These are phyloP conservation scores for Cyclocybe cylindracea DNA, from an alignment of 768 basidiomycete species.

Conservation along the genomic window DNA sequence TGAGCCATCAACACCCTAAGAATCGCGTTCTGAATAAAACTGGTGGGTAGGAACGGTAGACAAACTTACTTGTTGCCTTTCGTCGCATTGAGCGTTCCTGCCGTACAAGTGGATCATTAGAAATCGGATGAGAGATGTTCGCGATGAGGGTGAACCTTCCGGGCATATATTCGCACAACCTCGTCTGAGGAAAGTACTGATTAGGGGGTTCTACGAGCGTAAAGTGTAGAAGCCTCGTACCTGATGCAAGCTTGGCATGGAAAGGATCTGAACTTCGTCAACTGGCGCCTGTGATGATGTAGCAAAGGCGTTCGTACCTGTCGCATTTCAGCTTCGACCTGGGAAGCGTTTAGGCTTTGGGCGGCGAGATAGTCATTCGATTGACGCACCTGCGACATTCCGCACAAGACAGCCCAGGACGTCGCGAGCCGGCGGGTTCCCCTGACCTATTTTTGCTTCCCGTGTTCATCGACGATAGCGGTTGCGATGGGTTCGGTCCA, in stretches of 20 bases:
- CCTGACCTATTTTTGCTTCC: not conserved
- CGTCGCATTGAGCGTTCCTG: constrained; percentile 51
- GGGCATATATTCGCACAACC: constrained; percentile 56
- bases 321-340: constrained; percentile 61
- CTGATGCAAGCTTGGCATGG: constrained; percentile 57
- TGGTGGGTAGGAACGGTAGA: no score
- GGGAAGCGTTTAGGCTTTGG: not conserved
- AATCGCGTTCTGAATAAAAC: not conserved
- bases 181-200: constrained; percentile 29
- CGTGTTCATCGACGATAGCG: not conserved
- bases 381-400: constrained; percentile 48
- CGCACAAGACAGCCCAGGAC: constrained; percentile 41
- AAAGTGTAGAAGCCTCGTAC: constrained; percentile 15
- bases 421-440: not conserved
- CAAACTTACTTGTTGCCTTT: constrained; percentile 54
- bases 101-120: not conserved
- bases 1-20: constrained; percentile 52
- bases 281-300: not conserved
- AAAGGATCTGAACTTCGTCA: constrained; percentile 38
- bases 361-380: not conserved
- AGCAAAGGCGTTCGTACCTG: constrained; percentile 25
- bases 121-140: not conserved
- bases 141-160: constrained; percentile 33
- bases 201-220: not conserved
- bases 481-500: not conserved